phyloP scores from a whole-genome alignment of 1,284 basidiomycete genomes.

The Polyporus tsugae region DNA sequence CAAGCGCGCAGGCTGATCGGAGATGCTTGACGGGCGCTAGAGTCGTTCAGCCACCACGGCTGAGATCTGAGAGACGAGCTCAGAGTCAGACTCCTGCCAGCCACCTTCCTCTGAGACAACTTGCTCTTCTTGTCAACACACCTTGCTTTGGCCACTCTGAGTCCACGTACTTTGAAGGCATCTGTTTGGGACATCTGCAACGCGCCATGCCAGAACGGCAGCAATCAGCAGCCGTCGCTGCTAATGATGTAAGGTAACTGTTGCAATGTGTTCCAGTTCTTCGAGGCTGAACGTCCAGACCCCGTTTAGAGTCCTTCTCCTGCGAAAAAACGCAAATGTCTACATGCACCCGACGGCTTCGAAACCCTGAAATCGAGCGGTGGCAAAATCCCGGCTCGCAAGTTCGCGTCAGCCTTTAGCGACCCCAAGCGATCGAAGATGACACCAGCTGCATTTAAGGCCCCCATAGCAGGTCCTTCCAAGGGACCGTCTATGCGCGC shows the following conservation, averaged over 20 bases:
- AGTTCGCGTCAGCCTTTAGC: conserved; percentile 31
- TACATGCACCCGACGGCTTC: conserved; percentile 28
- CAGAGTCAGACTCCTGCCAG: background rate
- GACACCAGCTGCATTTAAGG: background rate
- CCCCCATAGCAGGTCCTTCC: conserved; percentile 14
- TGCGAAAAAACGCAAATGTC: conserved; percentile 27
- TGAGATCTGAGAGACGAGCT: no score
- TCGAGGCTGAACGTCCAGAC: background rate
- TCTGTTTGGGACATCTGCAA: background rate
- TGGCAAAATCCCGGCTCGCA: conserved; percentile 20
- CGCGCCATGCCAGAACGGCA: background rate
- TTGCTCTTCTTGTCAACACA: background rate
- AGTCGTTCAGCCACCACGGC: background rate
- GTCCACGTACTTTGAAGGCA: background rate
- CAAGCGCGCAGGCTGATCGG: background rate
- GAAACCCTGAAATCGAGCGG: conserved; percentile 3
- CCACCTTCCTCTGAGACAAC: background rate
- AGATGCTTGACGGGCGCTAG: background rate
- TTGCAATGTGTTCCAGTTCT: background rate
- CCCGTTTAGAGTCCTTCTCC: conserved; percentile 6
- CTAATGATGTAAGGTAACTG: conserved; percentile 8
- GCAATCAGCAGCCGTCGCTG: background rate
- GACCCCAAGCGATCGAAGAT: conserved; percentile 22
- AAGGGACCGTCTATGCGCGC: background rate
- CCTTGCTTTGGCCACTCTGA: background rate